phyloP scores from a whole-genome alignment of 1,139 yeast species.

The Geotrichum fermentans region DNA sequence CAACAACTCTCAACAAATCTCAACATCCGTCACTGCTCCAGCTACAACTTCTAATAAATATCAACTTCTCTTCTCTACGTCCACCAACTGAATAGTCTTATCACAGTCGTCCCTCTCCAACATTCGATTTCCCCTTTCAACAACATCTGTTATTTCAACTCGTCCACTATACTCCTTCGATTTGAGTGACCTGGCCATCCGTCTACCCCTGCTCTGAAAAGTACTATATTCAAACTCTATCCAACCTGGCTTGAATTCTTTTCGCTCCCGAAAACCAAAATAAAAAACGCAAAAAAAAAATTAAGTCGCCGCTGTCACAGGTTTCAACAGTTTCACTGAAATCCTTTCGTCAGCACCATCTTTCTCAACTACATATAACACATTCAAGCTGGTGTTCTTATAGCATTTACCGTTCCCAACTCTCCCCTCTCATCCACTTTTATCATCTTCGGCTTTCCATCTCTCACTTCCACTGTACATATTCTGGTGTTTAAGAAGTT shows the following conservation, averaged over 20 bases:
- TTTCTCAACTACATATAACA: not conserved
- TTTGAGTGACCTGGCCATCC: too few relatives aligned
- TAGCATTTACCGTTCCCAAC: not conserved
- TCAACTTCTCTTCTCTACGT: not conserved
- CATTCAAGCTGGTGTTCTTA: conserved; percentile 3
- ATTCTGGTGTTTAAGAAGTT: not conserved
- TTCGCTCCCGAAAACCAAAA: not conserved
- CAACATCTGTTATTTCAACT: not conserved
- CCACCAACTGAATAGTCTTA: too few relatives aligned
- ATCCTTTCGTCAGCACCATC: too few relatives aligned
- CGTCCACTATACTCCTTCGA: not conserved
- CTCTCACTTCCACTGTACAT: not conserved
- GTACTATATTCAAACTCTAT: not conserved
- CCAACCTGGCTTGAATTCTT: not conserved
- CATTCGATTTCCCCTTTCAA: not conserved
- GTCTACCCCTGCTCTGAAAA: too few relatives aligned
- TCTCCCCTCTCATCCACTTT: not conserved
- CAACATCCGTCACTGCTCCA: not conserved
- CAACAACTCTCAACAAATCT: not conserved
- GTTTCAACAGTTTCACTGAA: not conserved
- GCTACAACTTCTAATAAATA: not conserved
- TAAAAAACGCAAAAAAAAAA: not conserved
- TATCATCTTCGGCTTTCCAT: not conserved
- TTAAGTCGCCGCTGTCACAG: not conserved
- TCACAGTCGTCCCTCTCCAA: too few relatives aligned